Evolutionary conservation across 2,329 filamentous ascomycete species (phyloP).

Genomic region (Paradendryphiella salina): DNA sequence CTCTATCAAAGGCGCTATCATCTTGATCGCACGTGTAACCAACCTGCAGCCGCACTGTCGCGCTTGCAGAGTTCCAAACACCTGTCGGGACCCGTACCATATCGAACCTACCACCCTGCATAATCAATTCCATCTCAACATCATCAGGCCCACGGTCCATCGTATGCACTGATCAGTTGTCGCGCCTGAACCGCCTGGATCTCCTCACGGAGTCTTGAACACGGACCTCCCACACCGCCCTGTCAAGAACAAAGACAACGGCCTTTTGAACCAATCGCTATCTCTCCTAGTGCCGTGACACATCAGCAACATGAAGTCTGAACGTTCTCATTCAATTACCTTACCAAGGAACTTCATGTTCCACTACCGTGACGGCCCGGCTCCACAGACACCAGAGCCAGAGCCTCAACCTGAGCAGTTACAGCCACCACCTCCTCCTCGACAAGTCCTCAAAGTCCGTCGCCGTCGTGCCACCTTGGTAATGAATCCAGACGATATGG

Average conservation of each 20-base stretch:
- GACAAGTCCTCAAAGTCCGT: slow-evolving; percentile 55
- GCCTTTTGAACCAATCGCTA: slow-evolving; percentile 10
- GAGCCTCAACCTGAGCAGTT: slow-evolving; percentile 44
- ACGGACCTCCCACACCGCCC: slow-evolving; percentile 19
- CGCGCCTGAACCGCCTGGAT: slow-evolving; percentile 14
- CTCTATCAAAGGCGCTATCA: slow-evolving; percentile 27
- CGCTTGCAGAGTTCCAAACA: slow-evolving; percentile 42
- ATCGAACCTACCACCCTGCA: slow-evolving; percentile 33
- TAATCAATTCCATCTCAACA: slow-evolving; percentile 19
- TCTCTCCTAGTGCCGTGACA: slow-evolving; percentile 1
- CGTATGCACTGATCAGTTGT: slow-evolving; percentile 20
- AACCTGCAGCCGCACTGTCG: slow-evolving; percentile 40
- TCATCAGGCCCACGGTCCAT: slow-evolving; percentile 17
- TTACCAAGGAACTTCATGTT: slow-evolving; percentile 57
- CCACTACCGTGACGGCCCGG: slow-evolving; percentile 51
- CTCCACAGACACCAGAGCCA: slow-evolving; percentile 53
- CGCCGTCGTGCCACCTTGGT: slow-evolving; percentile 48
- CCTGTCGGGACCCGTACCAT: slow-evolving; percentile 33
- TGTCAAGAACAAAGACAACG: slow-evolving; percentile 13
- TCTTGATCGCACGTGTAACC: slow-evolving; percentile 40
- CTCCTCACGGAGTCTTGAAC: slow-evolving; percentile 35
- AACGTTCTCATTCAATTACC: slow-evolving; percentile 54
- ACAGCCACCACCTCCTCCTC: slow-evolving; percentile 51
- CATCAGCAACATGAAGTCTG: slow-evolving; percentile 44
- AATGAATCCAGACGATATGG: slow-evolving; percentile 28